Base-by-base conservation (phyloP, 805 yeast genomes). In the Komagataella phaffii region DNA sequence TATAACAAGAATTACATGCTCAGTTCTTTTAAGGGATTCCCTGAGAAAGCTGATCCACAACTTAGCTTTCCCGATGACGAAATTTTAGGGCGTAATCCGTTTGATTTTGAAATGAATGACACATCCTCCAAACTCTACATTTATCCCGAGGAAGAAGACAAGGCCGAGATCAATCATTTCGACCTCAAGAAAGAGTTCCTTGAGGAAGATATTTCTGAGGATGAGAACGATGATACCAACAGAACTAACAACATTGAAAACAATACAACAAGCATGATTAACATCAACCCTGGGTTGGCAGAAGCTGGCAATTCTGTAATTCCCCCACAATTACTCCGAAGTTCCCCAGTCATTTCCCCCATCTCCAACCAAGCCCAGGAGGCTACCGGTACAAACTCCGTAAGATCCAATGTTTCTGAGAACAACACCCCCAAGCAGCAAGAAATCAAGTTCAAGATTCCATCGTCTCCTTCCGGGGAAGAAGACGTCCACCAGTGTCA, bases 401-500 rank as follows among this genome's bases (percentile, higher is more conserved):
- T 30, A 14, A 30, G 12, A 30, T 14, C 40, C 14, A 8, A 10
- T 30, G n/a, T 30, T 7, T 10, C 40, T 30, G 40, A 30, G 6
- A 30, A 30, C 40, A 14, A 30, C 14, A 30, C 40, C 6, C 40
- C 12, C 12, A 30, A 30, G 40, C 40, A 30, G 40, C 40, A 30
- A 30, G 40, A 30, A 30, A 30, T 30, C 10, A 30, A 30, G 40
- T 30, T 30, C n/a, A 30, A 30, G 40, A 30, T 30, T 4, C 40
- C 40, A 30, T 30, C 40, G 8, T 30, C 40, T 30, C 40, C 40
- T 10, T 30, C 40, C 12, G 40, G 23, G 6, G 65, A 60, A 47
- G 62, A 57, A 17, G 53, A 52, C 1, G 71, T 69, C 53, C 83
- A 83, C 57, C 74, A 77, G 55, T 84, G 90, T 63, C 71, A 68